Conservation (phyloP, 164 flowering plant genomes). For the Berberis vulgaris region DNA sequence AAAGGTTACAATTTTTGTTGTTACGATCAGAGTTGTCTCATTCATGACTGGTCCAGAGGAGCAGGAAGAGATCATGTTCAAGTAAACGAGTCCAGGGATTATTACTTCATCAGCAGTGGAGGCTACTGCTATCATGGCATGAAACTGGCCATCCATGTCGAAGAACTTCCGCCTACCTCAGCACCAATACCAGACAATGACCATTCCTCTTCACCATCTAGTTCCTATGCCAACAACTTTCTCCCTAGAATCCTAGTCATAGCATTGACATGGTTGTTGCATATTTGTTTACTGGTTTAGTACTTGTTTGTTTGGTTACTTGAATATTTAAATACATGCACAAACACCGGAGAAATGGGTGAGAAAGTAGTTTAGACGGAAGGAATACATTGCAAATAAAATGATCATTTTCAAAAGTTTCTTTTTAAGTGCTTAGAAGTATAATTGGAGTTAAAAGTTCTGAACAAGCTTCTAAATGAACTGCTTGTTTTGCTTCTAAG, state of each 20-base stretch:
- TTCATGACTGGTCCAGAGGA: conserved; percentile 39
- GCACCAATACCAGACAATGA: conserved; percentile 6
- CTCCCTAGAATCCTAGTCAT: background rate
- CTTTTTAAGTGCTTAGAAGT: too few relatives aligned
- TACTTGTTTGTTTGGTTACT: too few relatives aligned
- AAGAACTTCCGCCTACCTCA: conserved; percentile 47
- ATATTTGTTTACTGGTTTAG: background rate
- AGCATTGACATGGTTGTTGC: background rate
- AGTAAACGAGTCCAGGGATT: conserved; percentile 37
- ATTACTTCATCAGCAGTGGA: conserved; percentile 49
- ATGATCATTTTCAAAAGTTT: too few relatives aligned
- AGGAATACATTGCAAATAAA: too few relatives aligned
- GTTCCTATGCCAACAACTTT: background rate
- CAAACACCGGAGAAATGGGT: too few relatives aligned
- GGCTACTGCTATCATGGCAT: conserved; percentile 59
- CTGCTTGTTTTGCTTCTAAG: too few relatives aligned
- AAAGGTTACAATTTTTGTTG: conserved; percentile 45
- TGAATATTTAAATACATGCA: too few relatives aligned
- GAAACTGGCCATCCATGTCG: conserved; percentile 42
- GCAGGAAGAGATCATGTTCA: conserved; percentile 71
- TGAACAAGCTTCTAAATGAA: too few relatives aligned
- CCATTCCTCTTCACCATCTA: background rate
- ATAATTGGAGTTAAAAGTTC: too few relatives aligned
- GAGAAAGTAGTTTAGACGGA: too few relatives aligned
- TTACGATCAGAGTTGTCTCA: conserved; percentile 29